Conservation (phyloP, 352 stramenopile species). For the Pythium phragmitis region DNA sequence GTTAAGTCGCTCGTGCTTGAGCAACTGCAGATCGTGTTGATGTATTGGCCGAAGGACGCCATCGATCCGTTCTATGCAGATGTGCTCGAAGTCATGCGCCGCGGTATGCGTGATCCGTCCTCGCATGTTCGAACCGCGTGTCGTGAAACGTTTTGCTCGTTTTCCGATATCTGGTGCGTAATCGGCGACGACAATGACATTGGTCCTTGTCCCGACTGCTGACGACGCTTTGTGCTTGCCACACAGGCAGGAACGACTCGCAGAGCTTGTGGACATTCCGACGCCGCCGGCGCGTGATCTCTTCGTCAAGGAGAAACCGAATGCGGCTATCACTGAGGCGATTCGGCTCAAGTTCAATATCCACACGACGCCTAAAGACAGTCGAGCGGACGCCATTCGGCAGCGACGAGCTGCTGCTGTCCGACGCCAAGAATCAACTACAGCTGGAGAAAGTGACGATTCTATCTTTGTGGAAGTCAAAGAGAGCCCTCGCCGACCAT, state of each 20-base stretch:
- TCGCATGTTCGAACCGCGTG: conserved; percentile 38
- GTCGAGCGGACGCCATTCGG: conserved; percentile 8
- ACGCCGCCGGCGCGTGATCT: conserved; percentile 35
- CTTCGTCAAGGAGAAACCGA: conserved; percentile 49
- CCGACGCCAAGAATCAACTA: conserved; percentile 10
- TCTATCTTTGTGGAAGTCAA: conserved; percentile 24
- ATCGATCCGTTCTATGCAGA: conserved; percentile 43
- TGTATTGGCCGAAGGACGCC: conserved; percentile 53
- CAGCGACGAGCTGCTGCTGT: conserved; percentile 3
- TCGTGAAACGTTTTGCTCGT: conserved; percentile 46
- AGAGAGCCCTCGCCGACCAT: conserved; percentile 8
- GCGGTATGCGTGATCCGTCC: conserved; percentile 46
- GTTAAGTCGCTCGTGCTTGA: conserved; percentile 52
- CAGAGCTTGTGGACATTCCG: conserved; percentile 49
- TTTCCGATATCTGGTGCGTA: conserved; percentile 52
- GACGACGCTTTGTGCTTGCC: background rate
- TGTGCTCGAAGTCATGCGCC: conserved; percentile 50
- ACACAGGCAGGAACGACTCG: conserved; percentile 45
- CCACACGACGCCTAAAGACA: background rate
- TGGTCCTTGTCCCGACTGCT: background rate
- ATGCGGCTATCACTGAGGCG: conserved; percentile 39
- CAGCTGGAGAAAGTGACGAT: conserved; percentile 5
- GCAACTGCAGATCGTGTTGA: conserved; percentile 53
- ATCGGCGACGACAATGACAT: background rate
- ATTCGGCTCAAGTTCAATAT: conserved; percentile 38